Evolutionary conservation across 1,284 basidiomycete species (phyloP).

Genomic region (Inonotus obliquus): DNA sequence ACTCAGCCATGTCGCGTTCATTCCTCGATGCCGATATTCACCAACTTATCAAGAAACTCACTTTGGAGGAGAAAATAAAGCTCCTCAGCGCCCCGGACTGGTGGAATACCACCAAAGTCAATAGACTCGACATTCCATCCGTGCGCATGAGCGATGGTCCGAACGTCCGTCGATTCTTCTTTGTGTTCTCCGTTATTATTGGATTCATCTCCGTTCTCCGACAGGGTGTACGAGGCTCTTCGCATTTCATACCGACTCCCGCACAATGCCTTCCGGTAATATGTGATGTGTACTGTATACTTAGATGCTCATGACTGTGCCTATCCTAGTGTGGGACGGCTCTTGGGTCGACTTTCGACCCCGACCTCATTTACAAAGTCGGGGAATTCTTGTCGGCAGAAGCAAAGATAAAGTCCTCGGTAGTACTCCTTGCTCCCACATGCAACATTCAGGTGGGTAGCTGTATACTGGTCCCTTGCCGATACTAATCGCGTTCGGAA

Average conservation of each 20-base stretch:
- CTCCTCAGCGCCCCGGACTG: slow-evolving; percentile 63
- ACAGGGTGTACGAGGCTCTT: slow-evolving; percentile 63
- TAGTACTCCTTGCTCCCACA: slow-evolving; percentile 60
- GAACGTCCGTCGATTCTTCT: slow-evolving; percentile 37
- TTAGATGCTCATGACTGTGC: background rate
- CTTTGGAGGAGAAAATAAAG: slow-evolving; percentile 58
- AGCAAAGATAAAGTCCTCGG: slow-evolving; percentile 58
- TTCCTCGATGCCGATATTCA: slow-evolving; percentile 52
- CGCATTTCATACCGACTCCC: slow-evolving; percentile 56
- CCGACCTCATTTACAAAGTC: slow-evolving; percentile 46
- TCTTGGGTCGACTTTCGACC: slow-evolving; percentile 61
- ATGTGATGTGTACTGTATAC: background rate
- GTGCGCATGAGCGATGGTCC: slow-evolving; percentile 66
- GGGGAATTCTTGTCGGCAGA: slow-evolving; percentile 57
- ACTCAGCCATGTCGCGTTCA: slow-evolving; percentile 17
- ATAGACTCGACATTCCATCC: slow-evolving; percentile 54
- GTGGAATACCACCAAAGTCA: slow-evolving; percentile 62
- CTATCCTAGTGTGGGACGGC: slow-evolving; percentile 60
- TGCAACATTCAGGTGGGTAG: slow-evolving; percentile 29
- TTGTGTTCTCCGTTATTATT: background rate
- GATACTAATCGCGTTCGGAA: slow-evolving; percentile 30
- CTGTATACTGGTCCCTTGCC: background rate
- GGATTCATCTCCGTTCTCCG: background rate
- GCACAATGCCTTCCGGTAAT: slow-evolving; percentile 59
- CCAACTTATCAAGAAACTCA: slow-evolving; percentile 48